Base-by-base conservation (phyloP, 257 asterid genomes). In the Penstemon davidsonii region DNA sequence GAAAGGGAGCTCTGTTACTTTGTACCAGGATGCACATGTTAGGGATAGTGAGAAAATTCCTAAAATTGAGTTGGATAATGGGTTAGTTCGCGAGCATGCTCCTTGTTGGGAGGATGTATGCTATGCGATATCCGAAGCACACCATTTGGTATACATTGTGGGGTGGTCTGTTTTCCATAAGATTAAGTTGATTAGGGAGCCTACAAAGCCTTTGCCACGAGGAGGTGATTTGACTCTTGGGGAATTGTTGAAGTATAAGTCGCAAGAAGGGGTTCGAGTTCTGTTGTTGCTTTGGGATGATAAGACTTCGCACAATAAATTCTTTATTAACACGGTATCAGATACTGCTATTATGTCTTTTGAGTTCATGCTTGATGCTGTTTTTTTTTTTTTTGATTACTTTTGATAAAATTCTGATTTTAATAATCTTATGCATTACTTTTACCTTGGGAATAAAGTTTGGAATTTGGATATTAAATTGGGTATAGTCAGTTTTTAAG, bases 261-360 rank as follows among this genome's bases (percentile, higher is more conserved):
- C 98, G 3, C 81, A 92, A 77, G 98, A 92, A 80, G 98, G 98
- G 54, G 97, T 92, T 70, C 83, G 98, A 50, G 97, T 92, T 81
- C 81, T 92, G 79, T 76, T 92, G 55, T 76, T 92, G 74, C 80
- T 85, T 72, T 92, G 98, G 98, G 98, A 92, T 79, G 98, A 92
- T 73, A 90, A 85, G 82, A 90, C 97, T 69, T 92, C 98, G 4
- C 98, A 89, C 19, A 76, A 82, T 69, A 86, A 75, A 67, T 77
- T 82, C 80, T 79, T 84, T 54, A 18, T 92, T 46, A 86, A 79
- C 59, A 86, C 87, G 95, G 98, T 92, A 86, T 33, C n/a, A 52
- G 83, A 5, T 25, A 43, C 33, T 7, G 41, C 15, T 55, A 11
- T 13, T 46, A 13, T 60, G 5, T 49, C 37, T 45, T 37, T 10